Base-by-base conservation (phyloP, 176 grass and related monocot species). In the Eremochloa ophiuroides region DNA sequence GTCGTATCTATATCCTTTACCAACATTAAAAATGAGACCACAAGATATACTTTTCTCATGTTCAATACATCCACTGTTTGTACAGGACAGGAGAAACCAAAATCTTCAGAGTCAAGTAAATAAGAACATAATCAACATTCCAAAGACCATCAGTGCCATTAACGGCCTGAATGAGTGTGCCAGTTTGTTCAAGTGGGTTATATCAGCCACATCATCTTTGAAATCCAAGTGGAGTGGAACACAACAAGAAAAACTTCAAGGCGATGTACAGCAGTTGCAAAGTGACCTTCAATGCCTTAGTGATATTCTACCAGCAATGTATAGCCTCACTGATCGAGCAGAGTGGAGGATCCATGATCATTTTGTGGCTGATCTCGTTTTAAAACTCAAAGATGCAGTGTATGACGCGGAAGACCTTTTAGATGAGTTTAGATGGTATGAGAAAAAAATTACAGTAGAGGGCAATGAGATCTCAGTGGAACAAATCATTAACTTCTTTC, bases 301-400 rank as follows among this genome's bases (percentile, higher is more conserved):
- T 7, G 25, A 48, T 20, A 53, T 4, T 37, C 8, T 74, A 11
- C 46, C 28, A 51, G 3, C n/a, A n/a, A n/a, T n/a, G n/a, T n/a
- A n/a, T n/a, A n/a, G n/a, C n/a, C n/a, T n/a, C n/a, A n/a, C n/a
- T 34, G 27, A 53, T 73, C 43, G 56, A 64, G 75, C 59, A 78
- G 75, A 78, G 10, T 64, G 59, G 59, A 44, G 59, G 26, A 31
- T 27, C 9, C 55, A 64, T 4, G 17, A 64, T 1, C 0, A 6
- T 2, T n/a, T 0, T 55, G 47, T 74, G 29, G 68, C 68, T 7
- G 13, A 71, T 0, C 68, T 44, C 39, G 40, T 71, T 27, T 6
- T 40, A 10, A 71, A 5, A 71, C 40, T 74, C 18, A 74, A 56
- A 3, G 5, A 74, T 37, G 71, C 30, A 8, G 48, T 74, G 0